These are phyloP conservation scores for Esteya vermicola DNA, from an alignment of 2,329 filamentous ascomycete genomes.

Conservation along the genomic window DNA sequence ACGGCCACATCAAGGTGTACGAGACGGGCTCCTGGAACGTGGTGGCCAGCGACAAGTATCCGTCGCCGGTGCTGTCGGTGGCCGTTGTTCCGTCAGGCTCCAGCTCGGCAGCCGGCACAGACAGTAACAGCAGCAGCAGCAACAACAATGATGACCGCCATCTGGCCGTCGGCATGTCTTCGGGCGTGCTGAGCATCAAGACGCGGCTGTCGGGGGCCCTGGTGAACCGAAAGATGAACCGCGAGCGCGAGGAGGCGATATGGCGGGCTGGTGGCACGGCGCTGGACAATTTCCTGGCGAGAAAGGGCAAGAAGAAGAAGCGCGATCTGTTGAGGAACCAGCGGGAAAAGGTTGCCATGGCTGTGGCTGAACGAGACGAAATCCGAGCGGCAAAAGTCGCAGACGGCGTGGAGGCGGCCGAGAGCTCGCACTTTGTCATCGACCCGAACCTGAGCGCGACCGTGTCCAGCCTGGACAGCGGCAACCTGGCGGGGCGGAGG, in stretches of 20 bases:
- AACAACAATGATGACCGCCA: constrained; percentile 89
- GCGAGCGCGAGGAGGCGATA: constrained; percentile 43
- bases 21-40: constrained; percentile 93
- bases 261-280: not conserved
- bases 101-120: constrained; percentile 45
- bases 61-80: constrained; percentile 76
- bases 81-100: no score
- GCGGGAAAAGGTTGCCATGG: no score
- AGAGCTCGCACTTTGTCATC: no score
- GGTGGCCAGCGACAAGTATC: constrained; percentile 88
- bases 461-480: no score
- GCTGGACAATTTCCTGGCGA: no score
- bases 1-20: constrained; percentile 95
- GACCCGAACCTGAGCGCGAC: no score
- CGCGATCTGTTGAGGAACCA: no score
- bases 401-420: not conserved
- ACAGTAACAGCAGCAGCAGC: no score
- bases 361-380: no score
- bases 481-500: constrained; percentile 20
- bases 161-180: constrained; percentile 88
- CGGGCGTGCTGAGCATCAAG: constrained; percentile 51
- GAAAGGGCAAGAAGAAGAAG: no score
- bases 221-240: constrained; percentile 7
- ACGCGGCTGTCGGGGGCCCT: constrained; percentile 11
- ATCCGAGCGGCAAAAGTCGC: no score